Conservation (phyloP, 352 stramenopile species). For the Globisporangium iwayamae region DNA sequence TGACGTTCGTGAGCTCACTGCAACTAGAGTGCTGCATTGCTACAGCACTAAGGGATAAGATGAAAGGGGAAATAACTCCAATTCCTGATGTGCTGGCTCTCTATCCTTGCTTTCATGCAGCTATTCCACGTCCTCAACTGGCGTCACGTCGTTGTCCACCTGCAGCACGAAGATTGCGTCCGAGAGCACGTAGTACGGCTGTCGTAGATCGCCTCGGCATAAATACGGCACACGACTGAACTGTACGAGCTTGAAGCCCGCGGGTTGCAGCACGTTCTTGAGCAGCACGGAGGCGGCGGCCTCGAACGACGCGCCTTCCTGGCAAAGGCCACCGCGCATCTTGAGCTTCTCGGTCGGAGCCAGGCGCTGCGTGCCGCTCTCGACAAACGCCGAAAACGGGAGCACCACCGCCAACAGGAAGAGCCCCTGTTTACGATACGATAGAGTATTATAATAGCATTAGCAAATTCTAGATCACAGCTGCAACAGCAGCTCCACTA, state of each 20-base stretch:
- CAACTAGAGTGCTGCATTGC: too few species aligned
- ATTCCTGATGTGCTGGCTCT: too few species aligned
- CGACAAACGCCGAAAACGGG: conserved; percentile 79
- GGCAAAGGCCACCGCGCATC: conserved; percentile 63
- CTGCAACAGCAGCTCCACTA: too few species aligned
- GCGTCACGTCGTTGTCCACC: conserved; percentile 30
- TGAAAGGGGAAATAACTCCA: too few species aligned
- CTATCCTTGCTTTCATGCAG: not conserved
- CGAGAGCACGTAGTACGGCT: conserved; percentile 84
- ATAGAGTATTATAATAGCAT: not conserved
- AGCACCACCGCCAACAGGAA: conserved; percentile 79
- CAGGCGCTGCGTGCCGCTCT: conserved; percentile 65
- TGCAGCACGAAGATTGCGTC: conserved; percentile 82
- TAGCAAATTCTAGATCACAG: too few species aligned
- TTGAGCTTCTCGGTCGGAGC: conserved; percentile 56
- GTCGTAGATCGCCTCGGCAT: conserved; percentile 68
- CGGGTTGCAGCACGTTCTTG: conserved; percentile 60
- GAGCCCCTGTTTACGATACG: conserved; percentile 34
- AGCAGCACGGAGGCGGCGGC: conserved; percentile 51
- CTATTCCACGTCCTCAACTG: not conserved
- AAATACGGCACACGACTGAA: conserved; percentile 85
- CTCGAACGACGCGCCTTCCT: conserved; percentile 66
- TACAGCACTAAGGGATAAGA: too few species aligned
- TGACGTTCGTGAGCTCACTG: too few species aligned
- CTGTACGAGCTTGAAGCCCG: conserved; percentile 71